These are phyloP conservation scores for Forsythia viridissima DNA, from an alignment of 257 asterid species.

Conservation along the genomic window DNA sequence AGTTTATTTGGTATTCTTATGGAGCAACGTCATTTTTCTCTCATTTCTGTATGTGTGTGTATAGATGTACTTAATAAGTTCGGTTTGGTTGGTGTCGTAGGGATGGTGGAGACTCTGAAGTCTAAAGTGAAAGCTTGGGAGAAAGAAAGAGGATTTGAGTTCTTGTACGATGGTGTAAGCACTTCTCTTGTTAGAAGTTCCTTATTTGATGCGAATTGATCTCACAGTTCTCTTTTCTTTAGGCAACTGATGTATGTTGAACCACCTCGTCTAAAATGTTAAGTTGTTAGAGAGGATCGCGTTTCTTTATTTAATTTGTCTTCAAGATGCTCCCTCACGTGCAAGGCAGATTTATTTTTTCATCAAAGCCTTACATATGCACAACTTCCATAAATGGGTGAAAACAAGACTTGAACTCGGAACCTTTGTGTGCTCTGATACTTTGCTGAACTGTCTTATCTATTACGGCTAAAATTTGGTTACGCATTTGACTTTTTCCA, in stretches of 20 bases:
- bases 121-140: conserved; percentile 74
- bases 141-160: conserved; percentile 66
- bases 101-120: conserved; percentile 70
- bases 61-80: not conserved
- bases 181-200: conserved; percentile 1
- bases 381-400: not conserved
- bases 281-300: not conserved
- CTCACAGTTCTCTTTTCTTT: not conserved
- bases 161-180: conserved; percentile 83
- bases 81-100: conserved; percentile 30
- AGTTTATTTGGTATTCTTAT: not conserved
- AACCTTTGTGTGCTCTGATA: not conserved
- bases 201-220: not conserved
- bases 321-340: not conserved
- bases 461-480: not conserved
- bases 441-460: not conserved
- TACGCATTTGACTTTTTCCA: not conserved
- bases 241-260: not conserved
- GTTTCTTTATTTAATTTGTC: not conserved
- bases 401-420: not conserved
- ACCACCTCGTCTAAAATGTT: not conserved
- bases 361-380: not conserved
- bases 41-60: not conserved
- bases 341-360: not conserved
- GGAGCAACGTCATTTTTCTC: not conserved